These are phyloP conservation scores for Cystobasidiopsis lactophilus DNA, from an alignment of 768 basidiomycete species.

Conservation along the genomic window DNA sequence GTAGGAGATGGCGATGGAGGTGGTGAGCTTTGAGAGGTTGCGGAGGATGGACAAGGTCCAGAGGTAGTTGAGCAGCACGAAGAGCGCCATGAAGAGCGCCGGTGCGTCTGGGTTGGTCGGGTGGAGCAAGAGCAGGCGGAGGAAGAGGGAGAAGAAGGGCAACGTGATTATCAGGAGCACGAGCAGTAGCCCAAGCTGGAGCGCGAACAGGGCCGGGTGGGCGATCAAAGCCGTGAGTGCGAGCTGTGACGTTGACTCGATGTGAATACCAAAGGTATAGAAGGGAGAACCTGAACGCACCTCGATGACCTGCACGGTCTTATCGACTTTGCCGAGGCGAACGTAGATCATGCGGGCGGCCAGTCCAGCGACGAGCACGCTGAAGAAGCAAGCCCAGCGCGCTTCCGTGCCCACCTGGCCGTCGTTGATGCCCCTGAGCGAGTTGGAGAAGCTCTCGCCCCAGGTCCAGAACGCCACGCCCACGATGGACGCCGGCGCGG, in stretches of 20 bases:
- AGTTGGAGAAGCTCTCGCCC: neutral
- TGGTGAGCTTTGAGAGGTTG: neutral
- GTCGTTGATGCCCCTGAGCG: neutral
- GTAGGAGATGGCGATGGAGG: neutral
- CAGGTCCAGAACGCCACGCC: neutral
- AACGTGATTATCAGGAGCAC: neutral
- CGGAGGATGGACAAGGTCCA: constrained; percentile 1
- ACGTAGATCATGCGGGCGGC: neutral
- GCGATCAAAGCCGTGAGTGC: neutral
- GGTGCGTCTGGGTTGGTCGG: neutral
- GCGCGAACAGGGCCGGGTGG: neutral
- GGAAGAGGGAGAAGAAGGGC: constrained; percentile 1
- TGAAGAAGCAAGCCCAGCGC: neutral
- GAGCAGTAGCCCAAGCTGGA: neutral
- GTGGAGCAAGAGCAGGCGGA: neutral
- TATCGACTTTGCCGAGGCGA: neutral
- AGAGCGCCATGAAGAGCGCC: neutral
- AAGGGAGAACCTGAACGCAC: neutral
- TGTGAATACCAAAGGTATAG: neutral
- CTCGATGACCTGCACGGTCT: neutral
- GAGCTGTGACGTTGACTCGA: neutral
- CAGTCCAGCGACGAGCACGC: neutral
- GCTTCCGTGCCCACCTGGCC: neutral
- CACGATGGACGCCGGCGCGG: neutral
- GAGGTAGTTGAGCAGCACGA: neutral